phyloP scores from a whole-genome alignment of 176 grass and related monocot genomes.

The Rhynchospora breviuscula region DNA sequence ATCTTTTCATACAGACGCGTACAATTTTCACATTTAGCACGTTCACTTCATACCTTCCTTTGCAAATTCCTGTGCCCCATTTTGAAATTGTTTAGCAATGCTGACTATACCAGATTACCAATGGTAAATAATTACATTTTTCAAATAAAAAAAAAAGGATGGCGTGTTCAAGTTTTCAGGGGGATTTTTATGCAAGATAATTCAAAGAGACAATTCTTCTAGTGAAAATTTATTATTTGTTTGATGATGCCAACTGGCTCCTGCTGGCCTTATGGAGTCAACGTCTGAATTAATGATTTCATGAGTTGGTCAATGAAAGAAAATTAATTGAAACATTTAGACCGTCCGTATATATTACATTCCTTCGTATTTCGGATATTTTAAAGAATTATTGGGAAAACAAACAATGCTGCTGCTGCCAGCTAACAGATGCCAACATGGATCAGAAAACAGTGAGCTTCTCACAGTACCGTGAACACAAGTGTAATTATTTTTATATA shows the following conservation, averaged over 20 bases:
- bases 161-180: neutral
- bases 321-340: conserved; percentile 1
- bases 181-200: neutral
- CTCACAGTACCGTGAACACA: neutral
- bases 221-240: neutral
- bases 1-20: neutral
- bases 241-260: conserved; percentile 13
- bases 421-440: conserved; percentile 5
- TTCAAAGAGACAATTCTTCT: neutral
- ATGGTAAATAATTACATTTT: neutral
- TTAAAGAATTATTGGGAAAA: neutral
- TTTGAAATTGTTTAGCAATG: neutral
- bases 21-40: neutral
- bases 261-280: conserved; percentile 12
- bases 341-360: neutral
- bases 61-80: neutral
- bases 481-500: too few species aligned
- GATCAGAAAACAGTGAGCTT: neutral
- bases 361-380: neutral
- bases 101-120: neutral
- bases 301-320: neutral
- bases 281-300: neutral
- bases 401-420: neutral
- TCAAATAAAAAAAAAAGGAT: neutral
- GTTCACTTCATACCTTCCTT: neutral